Conservation (phyloP, 495 filamentous ascomycete species). For the Saxophila tyrrhenica region DNA sequence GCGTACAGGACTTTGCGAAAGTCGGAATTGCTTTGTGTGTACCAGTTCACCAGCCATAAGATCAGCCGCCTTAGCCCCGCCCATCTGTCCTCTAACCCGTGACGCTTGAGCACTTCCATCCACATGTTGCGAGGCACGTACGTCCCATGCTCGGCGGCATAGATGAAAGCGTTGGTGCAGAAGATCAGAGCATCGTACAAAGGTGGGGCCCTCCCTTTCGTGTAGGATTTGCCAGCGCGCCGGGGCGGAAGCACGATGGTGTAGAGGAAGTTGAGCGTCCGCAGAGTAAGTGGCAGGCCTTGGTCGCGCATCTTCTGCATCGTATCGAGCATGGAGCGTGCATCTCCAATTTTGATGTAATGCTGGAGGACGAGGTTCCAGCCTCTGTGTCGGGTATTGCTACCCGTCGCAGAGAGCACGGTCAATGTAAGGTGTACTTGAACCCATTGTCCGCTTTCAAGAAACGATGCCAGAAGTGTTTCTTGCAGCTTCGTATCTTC, state of each 20-base stretch:
- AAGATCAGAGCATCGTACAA: conserved; percentile 21
- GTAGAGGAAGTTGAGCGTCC: conserved; percentile 5
- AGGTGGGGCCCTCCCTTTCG: background rate
- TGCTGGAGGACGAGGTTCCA: conserved; percentile 36
- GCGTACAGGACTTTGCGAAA: background rate
- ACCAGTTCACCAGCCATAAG: conserved; percentile 14
- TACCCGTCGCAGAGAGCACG: conserved; percentile 31
- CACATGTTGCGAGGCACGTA: conserved; percentile 31
- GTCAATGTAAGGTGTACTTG: conserved; percentile 44
- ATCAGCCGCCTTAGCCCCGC: conserved; percentile 32
- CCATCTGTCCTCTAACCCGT: conserved; percentile 37
- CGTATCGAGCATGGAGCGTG: background rate
- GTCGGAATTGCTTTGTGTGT: background rate
- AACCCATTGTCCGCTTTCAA: conserved; percentile 38
- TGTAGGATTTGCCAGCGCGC: background rate
- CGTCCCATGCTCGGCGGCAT: conserved; percentile 26
- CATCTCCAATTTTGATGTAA: conserved; percentile 21
- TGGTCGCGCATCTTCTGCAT: conserved; percentile 6
- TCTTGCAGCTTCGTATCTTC: conserved; percentile 53
- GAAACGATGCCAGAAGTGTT: conserved; percentile 40
- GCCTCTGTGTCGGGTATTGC: conserved; percentile 12
- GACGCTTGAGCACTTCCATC: conserved; percentile 38
- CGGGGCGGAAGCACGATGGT: conserved; percentile 9
- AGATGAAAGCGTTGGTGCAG: conserved; percentile 26
- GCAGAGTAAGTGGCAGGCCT: background rate